Evolutionary conservation across 2,329 filamentous ascomycete genomes (phyloP), one percentile per base, ranked within the genome.

Genomic region (Colletotrichum eleusines): DNA sequence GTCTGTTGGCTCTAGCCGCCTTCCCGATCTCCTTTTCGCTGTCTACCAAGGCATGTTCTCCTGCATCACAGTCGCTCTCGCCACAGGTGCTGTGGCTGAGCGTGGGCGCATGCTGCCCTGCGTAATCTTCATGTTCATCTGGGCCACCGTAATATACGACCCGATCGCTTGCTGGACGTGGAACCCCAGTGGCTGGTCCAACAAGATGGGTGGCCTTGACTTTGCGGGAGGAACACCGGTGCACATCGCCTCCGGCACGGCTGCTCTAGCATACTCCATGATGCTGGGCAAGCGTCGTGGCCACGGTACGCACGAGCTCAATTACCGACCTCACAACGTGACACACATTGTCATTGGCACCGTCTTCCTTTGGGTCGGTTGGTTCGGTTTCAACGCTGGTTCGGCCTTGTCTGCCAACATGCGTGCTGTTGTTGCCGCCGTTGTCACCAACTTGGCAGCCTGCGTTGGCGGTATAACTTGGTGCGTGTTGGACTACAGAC

Each of bases 151-250:
- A 70, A 92, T 97, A 78, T 97, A 97, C 81, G 94, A 97, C 76
- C 92, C 94, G 2, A 94, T 97, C 78, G 94, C 94, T 55, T 97
- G 94, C 87, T 97, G 94, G 94, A 97, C 93, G 11, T 97, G 94
- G 94, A 97, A 97, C 79, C 81, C 92, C 0, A 84, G 84, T 40
- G 94, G 94, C 28, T 97, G 94, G 94, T 90, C 91, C 16, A 92
- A 88, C 81, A 86, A 88, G 74, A 88, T 97, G 82, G 94, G 94
- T 57, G 93, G 92, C 35, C 87, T 97, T 54, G 94, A 97, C 81
- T 97, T 96, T 77, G 94, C 94, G 28, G 94, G 94, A 73, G 94
- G 94, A 76, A 97, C 94, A 2, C 94, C 94, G 0, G 94, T 97
- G 64, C 94, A 97, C 79, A 96, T 97, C 75, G 86, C 93, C 1